Percentiles rank a stretch among this genome's conserved stretches.
phyloP scores from a whole-genome alignment of 2,329 filamentous ascomycete species.

The Hypoxylon sp. region DNA sequence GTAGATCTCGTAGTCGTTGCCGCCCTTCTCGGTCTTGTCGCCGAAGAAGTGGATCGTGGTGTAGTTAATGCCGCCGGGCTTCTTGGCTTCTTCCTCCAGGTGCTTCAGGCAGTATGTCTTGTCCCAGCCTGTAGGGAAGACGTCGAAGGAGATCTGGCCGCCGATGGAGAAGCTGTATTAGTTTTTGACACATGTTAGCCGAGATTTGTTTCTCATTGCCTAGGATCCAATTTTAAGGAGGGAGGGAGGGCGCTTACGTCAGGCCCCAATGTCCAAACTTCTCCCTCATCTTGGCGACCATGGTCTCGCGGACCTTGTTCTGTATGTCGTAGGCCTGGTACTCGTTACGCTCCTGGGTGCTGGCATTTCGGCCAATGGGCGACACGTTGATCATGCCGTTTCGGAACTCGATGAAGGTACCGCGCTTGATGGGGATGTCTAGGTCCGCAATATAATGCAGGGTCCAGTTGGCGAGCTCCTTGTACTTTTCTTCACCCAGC shows the following conservation, averaged over 20 bases:
- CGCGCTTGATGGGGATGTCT: slow-evolving; percentile 85
- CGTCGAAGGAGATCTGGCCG: slow-evolving; percentile 97
- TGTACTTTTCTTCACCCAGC: slow-evolving; percentile 88
- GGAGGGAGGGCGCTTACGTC: slow-evolving; percentile 73
- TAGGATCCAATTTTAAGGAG: not conserved
- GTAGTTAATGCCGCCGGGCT: slow-evolving; percentile 80
- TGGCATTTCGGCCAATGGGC: slow-evolving; percentile 89
- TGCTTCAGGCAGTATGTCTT: slow-evolving; percentile 97
- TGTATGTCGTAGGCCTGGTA: slow-evolving; percentile 86
- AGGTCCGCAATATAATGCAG: slow-evolving; percentile 88
- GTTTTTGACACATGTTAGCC: slow-evolving; percentile 1
- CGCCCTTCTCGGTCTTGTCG: slow-evolving; percentile 91
- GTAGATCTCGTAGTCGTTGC: slow-evolving; percentile 97
- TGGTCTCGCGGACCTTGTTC: slow-evolving; percentile 80
- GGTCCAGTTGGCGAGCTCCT: slow-evolving; percentile 81
- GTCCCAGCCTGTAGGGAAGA: slow-evolving; percentile 97
- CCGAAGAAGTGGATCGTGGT: slow-evolving; percentile 97
- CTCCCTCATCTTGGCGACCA: slow-evolving; percentile 83
- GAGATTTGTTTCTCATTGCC: not conserved
- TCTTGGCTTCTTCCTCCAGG: slow-evolving; percentile 83
- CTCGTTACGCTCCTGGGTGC: slow-evolving; percentile 81
- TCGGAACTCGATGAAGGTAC: slow-evolving; percentile 89
- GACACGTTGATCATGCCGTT: slow-evolving; percentile 93
- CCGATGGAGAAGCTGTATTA: slow-evolving; percentile 87
- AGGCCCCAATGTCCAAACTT: slow-evolving; percentile 87